These are phyloP conservation scores for Boletus albobrunnescens DNA, from an alignment of 1,284 basidiomycete genomes.

Conservation along the genomic window DNA sequence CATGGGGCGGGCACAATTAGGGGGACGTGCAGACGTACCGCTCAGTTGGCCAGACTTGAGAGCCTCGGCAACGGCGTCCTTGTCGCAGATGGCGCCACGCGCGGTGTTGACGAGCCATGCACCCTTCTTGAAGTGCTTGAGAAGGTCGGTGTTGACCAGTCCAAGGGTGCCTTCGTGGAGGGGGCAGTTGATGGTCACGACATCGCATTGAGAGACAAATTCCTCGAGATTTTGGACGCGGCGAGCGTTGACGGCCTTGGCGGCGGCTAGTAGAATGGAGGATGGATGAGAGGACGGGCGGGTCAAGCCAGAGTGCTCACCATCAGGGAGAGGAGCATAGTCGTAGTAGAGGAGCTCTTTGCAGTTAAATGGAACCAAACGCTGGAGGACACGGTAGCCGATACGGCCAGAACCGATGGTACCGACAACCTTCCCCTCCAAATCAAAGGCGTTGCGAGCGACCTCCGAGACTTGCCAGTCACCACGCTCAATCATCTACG, in stretches of 20 bases:
- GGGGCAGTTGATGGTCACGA: constrained; percentile 88
- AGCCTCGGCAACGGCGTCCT: constrained; percentile 75
- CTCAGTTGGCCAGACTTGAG: constrained; percentile 74
- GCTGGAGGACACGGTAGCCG: constrained; percentile 87
- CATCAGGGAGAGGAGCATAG: constrained; percentile 77
- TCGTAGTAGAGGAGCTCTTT: constrained; percentile 95
- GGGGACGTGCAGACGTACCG: constrained; percentile 36
- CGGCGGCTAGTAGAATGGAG: constrained; percentile 46
- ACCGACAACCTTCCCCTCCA: constrained; percentile 89
- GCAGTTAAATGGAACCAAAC: constrained; percentile 82
- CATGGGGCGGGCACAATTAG: not conserved
- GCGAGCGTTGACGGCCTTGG: constrained; percentile 67
- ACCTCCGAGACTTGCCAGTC: constrained; percentile 84
- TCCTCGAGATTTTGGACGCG: constrained; percentile 83
- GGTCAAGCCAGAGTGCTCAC: constrained; percentile 31
- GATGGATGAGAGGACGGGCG: not conserved
- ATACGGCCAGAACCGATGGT: constrained; percentile 87
- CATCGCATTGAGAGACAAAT: constrained; percentile 79
- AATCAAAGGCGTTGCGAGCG: constrained; percentile 80
- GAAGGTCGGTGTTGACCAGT: constrained; percentile 77
- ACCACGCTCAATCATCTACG: constrained; percentile 78
- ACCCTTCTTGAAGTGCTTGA: constrained; percentile 88
- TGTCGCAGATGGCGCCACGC: constrained; percentile 89
- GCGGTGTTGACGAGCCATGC: constrained; percentile 94
- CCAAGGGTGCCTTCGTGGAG: constrained; percentile 85